These are phyloP conservation scores for Ophiostoma sp. DNA, from an alignment of 2,329 filamentous ascomycete species.

Conservation along the genomic window DNA sequence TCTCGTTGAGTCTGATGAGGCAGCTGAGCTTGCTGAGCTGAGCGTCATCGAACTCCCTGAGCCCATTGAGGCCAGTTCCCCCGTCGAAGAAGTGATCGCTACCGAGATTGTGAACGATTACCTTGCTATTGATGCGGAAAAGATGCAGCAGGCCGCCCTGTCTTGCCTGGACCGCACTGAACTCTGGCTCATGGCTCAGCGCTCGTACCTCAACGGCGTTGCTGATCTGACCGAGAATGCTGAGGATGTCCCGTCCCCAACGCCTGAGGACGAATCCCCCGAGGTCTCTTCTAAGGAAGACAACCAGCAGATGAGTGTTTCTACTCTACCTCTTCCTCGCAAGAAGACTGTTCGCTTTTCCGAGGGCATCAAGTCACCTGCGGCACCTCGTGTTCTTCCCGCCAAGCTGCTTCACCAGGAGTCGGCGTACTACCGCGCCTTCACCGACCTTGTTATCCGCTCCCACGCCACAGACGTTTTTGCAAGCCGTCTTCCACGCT, in stretches of 20 bases:
- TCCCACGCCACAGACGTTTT: slow-evolving; percentile 69
- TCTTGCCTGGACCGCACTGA: slow-evolving; percentile 80
- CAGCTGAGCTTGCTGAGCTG: slow-evolving; percentile 32
- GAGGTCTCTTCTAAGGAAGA: slow-evolving; percentile 27
- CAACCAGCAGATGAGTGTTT: slow-evolving; percentile 29
- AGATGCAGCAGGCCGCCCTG: slow-evolving; percentile 63
- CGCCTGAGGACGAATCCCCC: slow-evolving; percentile 29
- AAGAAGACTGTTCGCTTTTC: slow-evolving; percentile 78
- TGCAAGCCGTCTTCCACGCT: slow-evolving; percentile 75
- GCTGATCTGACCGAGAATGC: slow-evolving; percentile 45
- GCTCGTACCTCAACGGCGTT: slow-evolving; percentile 66
- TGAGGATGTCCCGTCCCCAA: slow-evolving; percentile 23
- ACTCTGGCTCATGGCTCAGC: slow-evolving; percentile 79
- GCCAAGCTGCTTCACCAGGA: slow-evolving; percentile 54
- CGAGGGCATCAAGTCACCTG: slow-evolving; percentile 42
- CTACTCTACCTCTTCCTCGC: slow-evolving; percentile 22
- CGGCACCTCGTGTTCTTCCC: slow-evolving; percentile 39
- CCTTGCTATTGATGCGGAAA: slow-evolving; percentile 67
- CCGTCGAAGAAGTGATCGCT: slow-evolving; percentile 50
- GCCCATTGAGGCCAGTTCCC: slow-evolving; percentile 33
- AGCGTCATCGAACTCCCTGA: slow-evolving; percentile 34
- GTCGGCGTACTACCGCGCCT: slow-evolving; percentile 82
- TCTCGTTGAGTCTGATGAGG: slow-evolving; percentile 28
- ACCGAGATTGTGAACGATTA: slow-evolving; percentile 65
- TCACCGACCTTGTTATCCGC: slow-evolving; percentile 65